These are phyloP conservation scores for Asclepias syriaca DNA, from an alignment of 257 asterid species.

Conservation along the genomic window DNA sequence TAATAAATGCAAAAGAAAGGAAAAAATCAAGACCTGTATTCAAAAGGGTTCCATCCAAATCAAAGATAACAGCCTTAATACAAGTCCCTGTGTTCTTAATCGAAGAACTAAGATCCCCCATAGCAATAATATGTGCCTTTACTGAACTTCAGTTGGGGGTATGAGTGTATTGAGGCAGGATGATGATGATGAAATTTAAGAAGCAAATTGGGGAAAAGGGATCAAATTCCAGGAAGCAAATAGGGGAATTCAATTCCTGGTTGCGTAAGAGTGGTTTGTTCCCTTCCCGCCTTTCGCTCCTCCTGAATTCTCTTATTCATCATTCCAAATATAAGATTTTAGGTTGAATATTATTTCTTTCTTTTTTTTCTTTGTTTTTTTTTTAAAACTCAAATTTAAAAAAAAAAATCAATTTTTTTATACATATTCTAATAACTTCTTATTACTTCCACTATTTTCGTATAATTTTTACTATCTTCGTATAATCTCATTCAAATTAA, in stretches of 20 bases:
- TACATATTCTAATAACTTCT: too few species aligned
- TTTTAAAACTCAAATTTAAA: too few species aligned
- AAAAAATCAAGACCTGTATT: slow-evolving; percentile 48
- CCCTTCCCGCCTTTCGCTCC: slow-evolving; percentile 15
- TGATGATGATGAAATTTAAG: not conserved
- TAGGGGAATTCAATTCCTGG: slow-evolving; percentile 2
- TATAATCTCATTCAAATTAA: too few species aligned
- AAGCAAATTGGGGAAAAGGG: slow-evolving; percentile 3
- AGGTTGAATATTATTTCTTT: too few species aligned
- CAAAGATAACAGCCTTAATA: slow-evolving; percentile 68
- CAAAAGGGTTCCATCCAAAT: slow-evolving; percentile 88
- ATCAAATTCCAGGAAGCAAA: slow-evolving; percentile 27
- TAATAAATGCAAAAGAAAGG: too few species aligned
- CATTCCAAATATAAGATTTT: too few species aligned
- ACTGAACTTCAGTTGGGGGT: not conserved
- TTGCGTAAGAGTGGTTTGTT: not conserved
- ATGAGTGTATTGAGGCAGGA: not conserved
- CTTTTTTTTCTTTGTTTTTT: too few species aligned
- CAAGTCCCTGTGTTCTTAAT: slow-evolving; percentile 10
- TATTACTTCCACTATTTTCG: too few species aligned
- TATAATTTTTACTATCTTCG: too few species aligned
- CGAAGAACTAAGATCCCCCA: slow-evolving; percentile 17
- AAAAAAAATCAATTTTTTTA: too few species aligned
- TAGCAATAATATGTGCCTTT: not conserved
- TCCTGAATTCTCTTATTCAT: not conserved